These are phyloP conservation scores for Starmerella roubikii DNA, from an alignment of 805 yeast species.

Conservation along the genomic window DNA sequence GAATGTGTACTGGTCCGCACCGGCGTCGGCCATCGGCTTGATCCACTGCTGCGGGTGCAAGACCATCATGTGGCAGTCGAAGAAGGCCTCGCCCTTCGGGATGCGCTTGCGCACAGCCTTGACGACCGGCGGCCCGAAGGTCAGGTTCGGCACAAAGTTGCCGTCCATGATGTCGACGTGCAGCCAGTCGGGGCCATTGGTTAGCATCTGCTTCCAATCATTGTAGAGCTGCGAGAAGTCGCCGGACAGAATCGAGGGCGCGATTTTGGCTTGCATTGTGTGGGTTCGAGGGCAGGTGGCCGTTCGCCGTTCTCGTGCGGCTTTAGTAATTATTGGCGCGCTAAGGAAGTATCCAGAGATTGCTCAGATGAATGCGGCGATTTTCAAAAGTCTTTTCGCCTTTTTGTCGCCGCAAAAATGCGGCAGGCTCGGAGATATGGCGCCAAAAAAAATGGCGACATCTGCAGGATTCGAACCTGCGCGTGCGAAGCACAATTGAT, in stretches of 20 bases:
- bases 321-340: too few species aligned
- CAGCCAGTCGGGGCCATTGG: conserved; percentile 86
- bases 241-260: conserved; percentile 84
- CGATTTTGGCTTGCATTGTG: conserved; percentile 33
- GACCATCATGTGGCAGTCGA: conserved; percentile 99
- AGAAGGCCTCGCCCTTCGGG: conserved; percentile 53
- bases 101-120: conserved; percentile 59
- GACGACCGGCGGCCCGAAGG: conserved; percentile 86
- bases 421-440: too few species aligned
- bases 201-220: conserved; percentile 69
- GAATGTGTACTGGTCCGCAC: conserved; percentile 93
- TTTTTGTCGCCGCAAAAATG: too few species aligned
- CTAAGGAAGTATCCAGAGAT: too few species aligned
- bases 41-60: conserved; percentile 87
- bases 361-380: too few species aligned
- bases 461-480: conserved; percentile 28
- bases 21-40: conserved; percentile 77
- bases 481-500: conserved; percentile 26
- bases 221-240: conserved; percentile 83
- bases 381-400: too few species aligned
- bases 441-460: conserved; percentile 20
- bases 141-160: conserved; percentile 91
- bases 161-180: conserved; percentile 99
- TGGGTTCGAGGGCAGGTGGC: too few species aligned
- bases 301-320: too few species aligned